A percentile compares a stretch with the other conserved stretches of the same genome.
Evolutionary conservation across 2,329 filamentous ascomycete genomes (phyloP).

Genomic region (Stylonectria norvegica): DNA sequence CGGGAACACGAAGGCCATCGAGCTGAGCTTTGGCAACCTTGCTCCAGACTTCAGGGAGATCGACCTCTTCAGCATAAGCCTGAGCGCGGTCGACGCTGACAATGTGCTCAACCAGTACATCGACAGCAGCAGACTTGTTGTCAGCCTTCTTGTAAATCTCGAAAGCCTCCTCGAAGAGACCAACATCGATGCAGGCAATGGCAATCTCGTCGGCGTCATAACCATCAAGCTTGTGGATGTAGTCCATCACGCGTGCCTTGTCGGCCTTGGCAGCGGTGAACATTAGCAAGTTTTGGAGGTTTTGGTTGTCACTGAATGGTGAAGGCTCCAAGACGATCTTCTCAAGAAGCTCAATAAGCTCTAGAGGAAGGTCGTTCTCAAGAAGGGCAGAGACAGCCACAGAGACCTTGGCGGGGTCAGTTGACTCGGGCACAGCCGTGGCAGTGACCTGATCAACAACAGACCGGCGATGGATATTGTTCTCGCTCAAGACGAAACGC

Average conservation of each 20-base stretch:
- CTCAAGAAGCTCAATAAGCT: conserved; percentile 95
- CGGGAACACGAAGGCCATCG: conserved; percentile 86
- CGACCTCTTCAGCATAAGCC: conserved; percentile 91
- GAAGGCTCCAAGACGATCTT: conserved; percentile 99
- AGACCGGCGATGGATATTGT: conserved; percentile 92
- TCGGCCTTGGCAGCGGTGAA: conserved; percentile 96
- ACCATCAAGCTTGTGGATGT: conserved; percentile 85
- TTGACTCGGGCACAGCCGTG: conserved; percentile 89
- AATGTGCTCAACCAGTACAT: conserved; percentile 91
- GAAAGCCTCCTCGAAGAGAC: conserved; percentile 93
- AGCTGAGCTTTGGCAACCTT: conserved; percentile 97
- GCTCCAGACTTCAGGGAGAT: conserved; percentile 95
- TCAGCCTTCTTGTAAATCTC: conserved; percentile 98
- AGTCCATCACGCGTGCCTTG: conserved; percentile 90
- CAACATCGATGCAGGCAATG: conserved; percentile 87
- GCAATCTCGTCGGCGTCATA: conserved; percentile 94
- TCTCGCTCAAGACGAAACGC: conserved; percentile 89
- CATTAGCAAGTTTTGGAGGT: conserved; percentile 92
- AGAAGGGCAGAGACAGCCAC: conserved; percentile 93
- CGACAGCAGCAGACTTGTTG: conserved; percentile 80
- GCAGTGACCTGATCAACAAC: conserved; percentile 95
- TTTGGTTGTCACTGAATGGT: conserved; percentile 95
- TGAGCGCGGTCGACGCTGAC: conserved; percentile 98
- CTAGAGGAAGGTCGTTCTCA: conserved; percentile 81
- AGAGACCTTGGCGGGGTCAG: conserved; percentile 90